These are phyloP conservation scores for Tetrapisispora arboricola DNA, from an alignment of 805 yeast genomes.

Conservation along the genomic window DNA sequence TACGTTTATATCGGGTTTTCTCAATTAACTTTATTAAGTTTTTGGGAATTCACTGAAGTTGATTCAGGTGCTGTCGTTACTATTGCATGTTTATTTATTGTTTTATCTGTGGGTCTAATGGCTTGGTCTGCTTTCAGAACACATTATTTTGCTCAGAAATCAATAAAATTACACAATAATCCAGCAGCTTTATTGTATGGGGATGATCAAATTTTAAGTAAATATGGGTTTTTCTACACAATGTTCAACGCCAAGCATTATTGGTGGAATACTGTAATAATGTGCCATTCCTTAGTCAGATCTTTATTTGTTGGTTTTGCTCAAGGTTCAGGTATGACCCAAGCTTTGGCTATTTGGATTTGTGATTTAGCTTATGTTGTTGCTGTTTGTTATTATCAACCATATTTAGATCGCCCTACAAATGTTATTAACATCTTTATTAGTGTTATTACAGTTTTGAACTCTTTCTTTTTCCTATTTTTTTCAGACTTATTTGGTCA, in stretches of 20 bases:
- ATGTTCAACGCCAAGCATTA: slow-evolving; percentile 75
- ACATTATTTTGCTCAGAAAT: slow-evolving; percentile 47
- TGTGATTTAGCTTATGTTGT: slow-evolving; percentile 63
- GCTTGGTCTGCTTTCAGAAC: slow-evolving; percentile 60
- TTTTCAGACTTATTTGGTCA: slow-evolving; percentile 79
- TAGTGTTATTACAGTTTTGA: slow-evolving; percentile 60
- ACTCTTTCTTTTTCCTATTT: slow-evolving; percentile 77
- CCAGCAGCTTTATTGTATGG: slow-evolving; percentile 87
- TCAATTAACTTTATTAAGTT: slow-evolving; percentile 63
- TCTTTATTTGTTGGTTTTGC: slow-evolving; percentile 67
- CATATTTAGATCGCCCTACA: slow-evolving; percentile 76
- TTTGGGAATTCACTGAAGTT: slow-evolving; percentile 75
- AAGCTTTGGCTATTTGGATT: slow-evolving; percentile 65
- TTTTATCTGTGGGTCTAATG: slow-evolving; percentile 51
- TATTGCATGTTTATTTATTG: slow-evolving; percentile 59
- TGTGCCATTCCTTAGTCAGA: slow-evolving; percentile 54
- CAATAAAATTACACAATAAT: slow-evolving; percentile 53
- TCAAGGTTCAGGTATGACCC: slow-evolving; percentile 73
- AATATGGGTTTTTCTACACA: slow-evolving; percentile 82
- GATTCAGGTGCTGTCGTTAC: slow-evolving; percentile 89
- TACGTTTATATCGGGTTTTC: slow-evolving; percentile 79
- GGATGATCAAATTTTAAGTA: slow-evolving; percentile 56
- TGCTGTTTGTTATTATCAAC: slow-evolving; percentile 52
- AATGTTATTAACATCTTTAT: slow-evolving; percentile 67
- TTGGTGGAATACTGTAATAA: slow-evolving; percentile 68